Evolutionary conservation across 2,329 filamentous ascomycete species (phyloP), one percentile per base, ranked within the genome.

Genomic region (Hypoxylon sp.): DNA sequence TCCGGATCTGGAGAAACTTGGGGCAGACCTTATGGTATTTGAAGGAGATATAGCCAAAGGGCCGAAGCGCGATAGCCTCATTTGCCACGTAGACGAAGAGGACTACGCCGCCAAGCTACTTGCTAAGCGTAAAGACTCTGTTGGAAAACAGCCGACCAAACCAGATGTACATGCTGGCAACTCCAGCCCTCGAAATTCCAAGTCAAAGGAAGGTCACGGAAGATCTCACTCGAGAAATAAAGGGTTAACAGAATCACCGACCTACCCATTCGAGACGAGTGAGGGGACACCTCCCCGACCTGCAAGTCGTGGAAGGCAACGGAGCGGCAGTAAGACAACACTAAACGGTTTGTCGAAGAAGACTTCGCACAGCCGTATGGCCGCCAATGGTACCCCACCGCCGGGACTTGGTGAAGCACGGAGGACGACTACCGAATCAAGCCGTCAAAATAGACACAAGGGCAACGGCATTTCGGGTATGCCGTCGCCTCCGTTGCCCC

Each of bases 61-160:
- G 4, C 53, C 58, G 4, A 68, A 66, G 39, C 70, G 74, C 5
- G 74, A 75, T 50, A 74, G 71, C 33, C 65, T 75, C 10, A 66
- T 71, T 29, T 75, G 74, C 19, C 71, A 74, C 52, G 69, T 69
- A 13, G 74, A 75, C 31, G 73, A 75, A 51, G 74, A 75, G n/a
- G 71, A 75, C 42, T 75, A 66, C 53, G 59, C 74, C 14, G 59
- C 73, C 14, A 62, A 71, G n/a, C 44, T 72, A 26, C 65, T 35
- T 17, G 39, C 61, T 10, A 63, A 54, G 57, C 67, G 54, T 13
- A 67, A 62, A 52, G 64, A 70, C 35, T 17, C 42, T 2, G 39
- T 26, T 2, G 51, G 52, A 33, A 70, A 64, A 35, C 62, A 54
- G 5, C n/a, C 24, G 29, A 44, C n/a, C 5, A 62, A 57, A 53